These are phyloP conservation scores for Pontederia paniculata DNA, from an alignment of 176 grass and related monocot genomes.

Conservation along the genomic window DNA sequence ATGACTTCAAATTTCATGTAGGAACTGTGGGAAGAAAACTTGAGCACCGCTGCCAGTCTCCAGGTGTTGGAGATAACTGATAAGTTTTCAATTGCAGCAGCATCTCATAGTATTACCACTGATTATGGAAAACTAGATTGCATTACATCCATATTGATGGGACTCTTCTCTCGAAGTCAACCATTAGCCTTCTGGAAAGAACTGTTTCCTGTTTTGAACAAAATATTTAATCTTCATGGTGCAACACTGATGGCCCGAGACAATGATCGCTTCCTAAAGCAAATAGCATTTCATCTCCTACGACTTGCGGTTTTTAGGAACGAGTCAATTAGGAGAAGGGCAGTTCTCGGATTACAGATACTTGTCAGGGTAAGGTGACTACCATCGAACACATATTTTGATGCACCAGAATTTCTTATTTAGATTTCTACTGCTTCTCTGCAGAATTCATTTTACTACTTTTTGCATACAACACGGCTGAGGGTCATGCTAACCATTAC, in stretches of 20 bases:
- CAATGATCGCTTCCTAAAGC: constrained; percentile 98
- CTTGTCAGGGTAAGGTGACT: constrained; percentile 79
- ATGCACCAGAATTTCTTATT: constrained; percentile 9
- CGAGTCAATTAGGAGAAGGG: constrained; percentile 73
- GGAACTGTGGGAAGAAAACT: constrained; percentile 99
- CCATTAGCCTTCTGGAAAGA: constrained; percentile 85
- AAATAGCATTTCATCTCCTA: constrained; percentile 94
- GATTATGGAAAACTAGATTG: constrained; percentile 94
- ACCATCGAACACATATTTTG: constrained; percentile 1
- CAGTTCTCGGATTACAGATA: constrained; percentile 81
- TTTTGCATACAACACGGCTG: constrained; percentile 77
- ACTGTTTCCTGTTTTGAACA: constrained; percentile 70
- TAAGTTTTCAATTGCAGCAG: constrained; percentile 84
- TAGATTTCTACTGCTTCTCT: constrained; percentile 23
- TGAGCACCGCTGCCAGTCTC: constrained; percentile 80
- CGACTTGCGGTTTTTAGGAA: constrained; percentile 91
- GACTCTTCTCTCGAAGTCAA: constrained; percentile 80
- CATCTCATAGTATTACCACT: constrained; percentile 69
- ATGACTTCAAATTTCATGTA: constrained; percentile 27
- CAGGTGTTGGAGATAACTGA: constrained; percentile 82
- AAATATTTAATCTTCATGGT: constrained; percentile 82
- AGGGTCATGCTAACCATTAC: constrained; percentile 99
- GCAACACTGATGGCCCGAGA: constrained; percentile 91
- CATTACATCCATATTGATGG: constrained; percentile 76
- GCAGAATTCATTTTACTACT: constrained; percentile 90